Evolutionary conservation across 2,329 filamentous ascomycete species (phyloP).

Genomic region (Claviceps maximensis): DNA sequence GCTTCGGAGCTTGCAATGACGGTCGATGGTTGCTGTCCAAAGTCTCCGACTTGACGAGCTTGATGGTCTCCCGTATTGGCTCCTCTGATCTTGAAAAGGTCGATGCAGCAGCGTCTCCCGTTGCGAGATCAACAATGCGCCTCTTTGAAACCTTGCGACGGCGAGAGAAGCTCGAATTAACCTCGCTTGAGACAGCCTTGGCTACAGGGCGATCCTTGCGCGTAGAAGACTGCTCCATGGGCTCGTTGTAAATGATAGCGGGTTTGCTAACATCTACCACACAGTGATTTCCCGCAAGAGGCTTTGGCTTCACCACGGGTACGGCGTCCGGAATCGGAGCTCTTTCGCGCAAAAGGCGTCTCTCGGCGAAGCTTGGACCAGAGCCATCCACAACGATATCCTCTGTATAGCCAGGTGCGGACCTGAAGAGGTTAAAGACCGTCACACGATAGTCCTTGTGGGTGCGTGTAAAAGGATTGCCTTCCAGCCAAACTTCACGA

Average conservation of each 20-base stretch:
- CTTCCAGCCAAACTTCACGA: constrained; percentile 80
- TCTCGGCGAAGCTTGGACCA: constrained; percentile 73
- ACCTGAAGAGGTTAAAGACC: constrained; percentile 93
- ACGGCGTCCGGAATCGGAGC: constrained; percentile 62
- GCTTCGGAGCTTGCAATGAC: constrained; percentile 27
- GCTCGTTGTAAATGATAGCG: constrained; percentile 40
- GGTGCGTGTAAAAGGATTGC: constrained; percentile 83
- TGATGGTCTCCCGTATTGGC: constrained; percentile 9
- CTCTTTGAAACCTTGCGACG: constrained; percentile 48
- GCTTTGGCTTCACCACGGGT: constrained; percentile 60
- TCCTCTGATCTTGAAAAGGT: constrained; percentile 16
- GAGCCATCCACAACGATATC: constrained; percentile 81
- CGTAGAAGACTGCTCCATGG: constrained; percentile 36
- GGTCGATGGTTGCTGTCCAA: constrained; percentile 29
- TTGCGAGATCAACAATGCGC: constrained; percentile 52
- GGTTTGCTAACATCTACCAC: constrained; percentile 58
- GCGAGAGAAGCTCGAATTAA: constrained; percentile 44
- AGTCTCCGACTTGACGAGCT: constrained; percentile 8
- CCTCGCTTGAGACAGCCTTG: constrained; percentile 42
- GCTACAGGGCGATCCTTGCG: constrained; percentile 46
- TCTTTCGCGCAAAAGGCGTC: constrained; percentile 70
- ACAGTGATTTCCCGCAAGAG: constrained; percentile 43
- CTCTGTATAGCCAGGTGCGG: constrained; percentile 76
- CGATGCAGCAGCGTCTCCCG: constrained; percentile 27
- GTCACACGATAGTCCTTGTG: constrained; percentile 74